Base-by-base conservation (phyloP, 1,139 yeast species). In the Protomyces inundatus region DNA sequence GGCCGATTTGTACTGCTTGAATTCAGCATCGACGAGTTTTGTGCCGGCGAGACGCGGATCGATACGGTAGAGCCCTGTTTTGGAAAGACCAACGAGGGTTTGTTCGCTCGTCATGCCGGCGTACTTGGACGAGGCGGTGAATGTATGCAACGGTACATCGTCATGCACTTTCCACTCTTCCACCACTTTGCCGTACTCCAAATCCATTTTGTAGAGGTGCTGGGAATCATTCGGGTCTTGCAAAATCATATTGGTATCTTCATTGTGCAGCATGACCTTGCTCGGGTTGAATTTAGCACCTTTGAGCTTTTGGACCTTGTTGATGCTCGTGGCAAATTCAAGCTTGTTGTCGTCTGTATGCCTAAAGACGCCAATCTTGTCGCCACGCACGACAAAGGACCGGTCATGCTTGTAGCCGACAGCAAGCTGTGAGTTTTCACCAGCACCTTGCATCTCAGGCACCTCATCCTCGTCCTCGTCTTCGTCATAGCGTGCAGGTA, bases 301-400 rank as follows among this genome's bases (percentile, higher is more conserved):
- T 10, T 79, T 73, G 14, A 82, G 74, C 59, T 80, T 80, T n/a
- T 81, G 73, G 40, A 90, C 74, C 68, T 84, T 80, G 55, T 82
- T 81, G 66, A 90, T 87, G 0, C 95, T 82, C 0, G 95, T 84
- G 42, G 81, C 77, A 70, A 82, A 90, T 66, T 84, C 81, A 55
- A 90, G 75, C 16, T 63, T 59, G 61, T 81, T 81, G 35, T 77
- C 79, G 10, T 78, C 81, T 37, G 80, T 80, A 35, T 85, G 82
- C 70, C 81, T 84, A 76, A 89, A 89, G 4, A 90, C 91, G 32
- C 97, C 97, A 64, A 90, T 78, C 69, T 83, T 84, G 73, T 88
- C 78, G 6, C 91, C 96, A 68, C 95, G 82, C 0, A 87, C 85
- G 37, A 90, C 93, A 73, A 81, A 90, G 0, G 95, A 81, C 45